These are phyloP conservation scores for Pholiota conissans DNA, from an alignment of 768 basidiomycete genomes.

Conservation along the genomic window DNA sequence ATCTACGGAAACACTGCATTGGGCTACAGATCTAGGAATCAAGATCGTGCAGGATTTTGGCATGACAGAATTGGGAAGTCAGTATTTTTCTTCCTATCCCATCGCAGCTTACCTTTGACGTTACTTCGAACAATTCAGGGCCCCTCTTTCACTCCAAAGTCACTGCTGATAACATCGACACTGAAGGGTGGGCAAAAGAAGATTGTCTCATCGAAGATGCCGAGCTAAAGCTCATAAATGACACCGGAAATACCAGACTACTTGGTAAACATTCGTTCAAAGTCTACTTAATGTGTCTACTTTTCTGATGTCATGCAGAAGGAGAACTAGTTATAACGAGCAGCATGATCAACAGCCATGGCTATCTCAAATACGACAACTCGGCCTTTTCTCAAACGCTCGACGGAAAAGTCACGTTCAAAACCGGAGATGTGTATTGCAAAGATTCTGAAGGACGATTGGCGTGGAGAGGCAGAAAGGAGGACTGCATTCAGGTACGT, in stretches of 20 bases:
- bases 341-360: conserved; percentile 15
- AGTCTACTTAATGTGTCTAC: too few relatives aligned
- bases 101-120: neutral
- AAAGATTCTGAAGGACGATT: conserved; percentile 2
- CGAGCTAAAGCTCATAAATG: conserved; percentile 18
- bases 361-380: conserved; percentile 24
- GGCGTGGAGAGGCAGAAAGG: conserved; percentile 28
- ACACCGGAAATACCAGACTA: conserved; percentile 7
- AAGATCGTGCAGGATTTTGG: conserved; percentile 22
- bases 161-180: conserved; percentile 1
- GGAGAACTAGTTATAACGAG: conserved; percentile 28
- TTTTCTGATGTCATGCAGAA: conserved; percentile 12
- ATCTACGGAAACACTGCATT: conserved; percentile 15
- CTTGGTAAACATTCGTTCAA: neutral
- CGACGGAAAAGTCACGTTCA: conserved; percentile 23
- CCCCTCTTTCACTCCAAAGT: conserved; percentile 19
- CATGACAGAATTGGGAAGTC: conserved; percentile 30
- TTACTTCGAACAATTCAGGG: conserved; percentile 9
- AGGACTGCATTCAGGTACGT: conserved; percentile 27
- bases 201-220: conserved; percentile 19
- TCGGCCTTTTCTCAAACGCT: conserved; percentile 17
- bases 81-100: neutral
- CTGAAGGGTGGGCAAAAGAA: conserved; percentile 16
- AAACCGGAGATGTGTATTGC: conserved; percentile 27
- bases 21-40: conserved; percentile 20